Conservation (phyloP, 75 land plant genomes). For the Azolla pinnata region DNA sequence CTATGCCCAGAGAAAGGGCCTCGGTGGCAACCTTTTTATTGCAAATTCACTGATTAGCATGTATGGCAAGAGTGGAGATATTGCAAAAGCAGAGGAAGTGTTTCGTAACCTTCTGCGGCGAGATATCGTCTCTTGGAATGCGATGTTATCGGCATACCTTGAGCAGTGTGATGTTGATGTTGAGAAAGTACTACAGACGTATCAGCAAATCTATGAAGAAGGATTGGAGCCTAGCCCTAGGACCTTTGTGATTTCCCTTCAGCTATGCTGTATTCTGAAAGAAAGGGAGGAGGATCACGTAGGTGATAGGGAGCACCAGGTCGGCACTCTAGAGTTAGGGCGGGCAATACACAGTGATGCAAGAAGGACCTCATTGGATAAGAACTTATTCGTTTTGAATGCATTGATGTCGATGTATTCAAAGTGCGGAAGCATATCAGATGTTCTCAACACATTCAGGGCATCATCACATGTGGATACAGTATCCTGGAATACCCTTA, state of each 20-base stretch:
- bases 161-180: background rate
- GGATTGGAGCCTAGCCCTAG: background rate
- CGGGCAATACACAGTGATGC: conserved; percentile 29
- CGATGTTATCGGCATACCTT: conserved; percentile 41
- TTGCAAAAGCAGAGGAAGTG: conserved; percentile 27
- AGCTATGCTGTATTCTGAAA: background rate
- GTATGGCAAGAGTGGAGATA: conserved; percentile 46
- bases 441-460: background rate
- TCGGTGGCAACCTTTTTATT: conserved; percentile 18
- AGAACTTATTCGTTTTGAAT: conserved; percentile 14
- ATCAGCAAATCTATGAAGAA: background rate
- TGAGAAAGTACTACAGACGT: background rate
- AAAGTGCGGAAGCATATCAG: background rate
- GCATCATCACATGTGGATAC: background rate
- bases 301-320: background rate
- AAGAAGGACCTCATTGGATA: conserved; percentile 12
- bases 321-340: conserved; percentile 19
- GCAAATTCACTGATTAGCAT: conserved; percentile 40
- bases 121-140: conserved; percentile 50
- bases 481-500: background rate
- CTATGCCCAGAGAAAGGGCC: conserved; percentile 22
- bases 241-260: background rate
- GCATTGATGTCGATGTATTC: conserved; percentile 13
- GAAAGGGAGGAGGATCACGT: background rate
- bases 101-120: conserved; percentile 29